Evolutionary conservation across 2,329 filamentous ascomycete species (phyloP).

Genomic region (Rosellinia necatrix): DNA sequence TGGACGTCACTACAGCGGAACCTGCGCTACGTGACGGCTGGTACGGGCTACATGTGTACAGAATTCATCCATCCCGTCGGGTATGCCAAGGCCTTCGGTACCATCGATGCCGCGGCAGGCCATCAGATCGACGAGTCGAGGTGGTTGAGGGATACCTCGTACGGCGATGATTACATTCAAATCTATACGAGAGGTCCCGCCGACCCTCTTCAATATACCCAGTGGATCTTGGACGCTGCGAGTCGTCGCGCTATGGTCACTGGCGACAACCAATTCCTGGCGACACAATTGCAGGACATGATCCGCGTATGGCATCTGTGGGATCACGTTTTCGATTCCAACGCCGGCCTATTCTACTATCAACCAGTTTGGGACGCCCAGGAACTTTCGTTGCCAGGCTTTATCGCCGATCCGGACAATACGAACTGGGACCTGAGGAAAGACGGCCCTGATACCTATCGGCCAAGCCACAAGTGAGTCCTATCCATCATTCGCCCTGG

Average conservation of each 20-base stretch:
- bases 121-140: slow-evolving; percentile 46
- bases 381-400: slow-evolving; percentile 48
- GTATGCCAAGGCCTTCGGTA: slow-evolving; percentile 41
- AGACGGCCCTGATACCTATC: slow-evolving; percentile 47
- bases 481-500: neutral
- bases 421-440: slow-evolving; percentile 39
- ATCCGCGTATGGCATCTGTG: slow-evolving; percentile 45
- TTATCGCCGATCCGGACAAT: slow-evolving; percentile 42
- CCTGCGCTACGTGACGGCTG: slow-evolving; percentile 45
- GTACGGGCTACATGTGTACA: slow-evolving; percentile 48
- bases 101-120: slow-evolving; percentile 44
- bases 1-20: slow-evolving; percentile 49
- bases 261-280: slow-evolving; percentile 44
- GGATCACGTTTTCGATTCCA: slow-evolving; percentile 43
- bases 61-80: slow-evolving; percentile 50
- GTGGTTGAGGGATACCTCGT: slow-evolving; percentile 47
- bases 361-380: slow-evolving; percentile 50
- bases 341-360: slow-evolving; percentile 48
- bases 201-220: slow-evolving; percentile 44
- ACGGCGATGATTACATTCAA: slow-evolving; percentile 46
- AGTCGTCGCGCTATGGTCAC: slow-evolving; percentile 45
- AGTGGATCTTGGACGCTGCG: slow-evolving; percentile 44
- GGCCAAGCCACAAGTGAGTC: slow-evolving; percentile 46
- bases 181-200: slow-evolving; percentile 45
- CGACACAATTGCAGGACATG: slow-evolving; percentile 47